phyloP scores from a whole-genome alignment of 1,139 yeast species.

The Saccharomyces hybrid region DNA sequence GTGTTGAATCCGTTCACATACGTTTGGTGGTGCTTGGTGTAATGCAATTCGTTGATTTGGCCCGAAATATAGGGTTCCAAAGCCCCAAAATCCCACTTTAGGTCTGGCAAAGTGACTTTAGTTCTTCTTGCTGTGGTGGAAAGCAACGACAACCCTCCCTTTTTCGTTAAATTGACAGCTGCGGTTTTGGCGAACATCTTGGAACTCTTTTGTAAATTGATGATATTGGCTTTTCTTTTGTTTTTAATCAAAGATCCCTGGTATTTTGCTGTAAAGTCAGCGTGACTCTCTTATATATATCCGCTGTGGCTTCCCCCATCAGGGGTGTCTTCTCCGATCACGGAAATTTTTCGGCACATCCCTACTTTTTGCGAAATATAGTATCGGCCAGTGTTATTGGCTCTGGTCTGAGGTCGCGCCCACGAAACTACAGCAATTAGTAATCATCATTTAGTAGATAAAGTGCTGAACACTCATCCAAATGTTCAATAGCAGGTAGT shows the following conservation, averaged over 20 bases:
- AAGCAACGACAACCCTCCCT: neutral
- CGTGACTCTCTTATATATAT: neutral
- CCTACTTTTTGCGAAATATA: neutral
- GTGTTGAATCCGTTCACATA: slow-evolving; percentile 84
- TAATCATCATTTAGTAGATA: neutral
- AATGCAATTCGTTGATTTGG: slow-evolving; percentile 82
- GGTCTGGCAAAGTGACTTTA: slow-evolving; percentile 73
- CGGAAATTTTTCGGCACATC: neutral
- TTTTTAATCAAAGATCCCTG: neutral
- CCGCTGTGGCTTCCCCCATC: neutral
- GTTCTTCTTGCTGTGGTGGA: slow-evolving; percentile 36
- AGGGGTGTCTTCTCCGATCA: neutral
- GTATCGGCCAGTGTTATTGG: neutral
- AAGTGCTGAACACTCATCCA: neutral
- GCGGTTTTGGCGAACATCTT: slow-evolving; percentile 12
- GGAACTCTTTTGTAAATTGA: neutral
- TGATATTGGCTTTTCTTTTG: neutral
- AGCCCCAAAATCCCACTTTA: slow-evolving; percentile 82
- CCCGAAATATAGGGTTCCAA: slow-evolving; percentile 88
- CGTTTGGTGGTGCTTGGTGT: slow-evolving; percentile 91
- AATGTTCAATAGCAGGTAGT: neutral
- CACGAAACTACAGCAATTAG: neutral
- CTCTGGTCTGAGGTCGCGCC: neutral
- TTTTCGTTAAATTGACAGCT: slow-evolving; percentile 4
- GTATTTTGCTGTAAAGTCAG: slow-evolving; percentile 25